A percentile compares a stretch with the other conserved stretches of the same genome.
These are phyloP conservation scores for Skeletonema tropicum DNA, from an alignment of 108 stramenopile genomes.

Conservation along the genomic window DNA sequence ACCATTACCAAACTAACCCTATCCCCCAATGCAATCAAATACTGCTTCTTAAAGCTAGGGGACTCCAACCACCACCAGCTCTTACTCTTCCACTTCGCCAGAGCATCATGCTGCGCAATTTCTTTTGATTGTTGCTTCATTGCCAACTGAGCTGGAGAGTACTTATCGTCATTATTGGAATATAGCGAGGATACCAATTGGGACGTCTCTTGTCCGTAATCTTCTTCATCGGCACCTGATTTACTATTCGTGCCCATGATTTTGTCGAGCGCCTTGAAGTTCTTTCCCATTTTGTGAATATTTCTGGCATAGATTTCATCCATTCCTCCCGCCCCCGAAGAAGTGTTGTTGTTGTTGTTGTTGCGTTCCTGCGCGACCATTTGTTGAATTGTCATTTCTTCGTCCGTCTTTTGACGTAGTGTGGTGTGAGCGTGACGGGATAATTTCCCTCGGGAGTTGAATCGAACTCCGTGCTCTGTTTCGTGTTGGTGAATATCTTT, in stretches of 20 bases:
- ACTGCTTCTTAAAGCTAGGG: slow-evolving; percentile 59
- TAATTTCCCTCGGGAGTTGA: slow-evolving; percentile 32
- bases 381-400: slow-evolving; percentile 62
- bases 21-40: slow-evolving; percentile 69
- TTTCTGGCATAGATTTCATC: slow-evolving; percentile 74
- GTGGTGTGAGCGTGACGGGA: slow-evolving; percentile 26
- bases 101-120: slow-evolving; percentile 52
- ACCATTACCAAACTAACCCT: slow-evolving; percentile 69
- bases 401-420: slow-evolving; percentile 41
- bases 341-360: no score
- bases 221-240: slow-evolving; percentile 59
- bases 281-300: slow-evolving; percentile 58
- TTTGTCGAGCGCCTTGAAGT: slow-evolving; percentile 47
- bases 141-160: slow-evolving; percentile 10
- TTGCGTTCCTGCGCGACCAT: slow-evolving; percentile 53
- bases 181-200: slow-evolving; percentile 31
- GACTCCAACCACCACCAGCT: slow-evolving; percentile 87
- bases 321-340: slow-evolving; percentile 39
- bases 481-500: neutral
- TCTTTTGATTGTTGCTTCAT: slow-evolving; percentile 41
- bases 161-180: slow-evolving; percentile 34
- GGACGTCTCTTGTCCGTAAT: slow-evolving; percentile 26
- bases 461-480: slow-evolving; percentile 10
- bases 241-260: slow-evolving; percentile 15
- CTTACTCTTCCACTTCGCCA: slow-evolving; percentile 56